A percentile compares a stretch with the other conserved stretches of the same genome.
These are phyloP conservation scores for Fusarium subtropicale DNA, from an alignment of 2,329 filamentous ascomycete species.

Conservation along the genomic window DNA sequence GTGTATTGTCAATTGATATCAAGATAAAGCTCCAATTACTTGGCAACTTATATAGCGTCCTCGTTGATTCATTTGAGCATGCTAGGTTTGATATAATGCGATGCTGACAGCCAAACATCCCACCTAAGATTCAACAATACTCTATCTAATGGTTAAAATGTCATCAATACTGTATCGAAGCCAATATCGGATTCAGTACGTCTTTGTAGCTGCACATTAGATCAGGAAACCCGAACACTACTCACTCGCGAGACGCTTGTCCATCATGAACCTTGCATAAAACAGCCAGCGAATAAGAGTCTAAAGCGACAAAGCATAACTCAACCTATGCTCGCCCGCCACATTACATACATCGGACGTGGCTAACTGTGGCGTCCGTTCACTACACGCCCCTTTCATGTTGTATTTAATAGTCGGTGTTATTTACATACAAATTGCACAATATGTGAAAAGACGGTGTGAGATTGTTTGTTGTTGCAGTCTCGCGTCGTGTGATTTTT, in stretches of 20 bases:
- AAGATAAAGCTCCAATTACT: background rate
- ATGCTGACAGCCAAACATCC: background rate
- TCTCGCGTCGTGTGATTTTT: constrained; percentile 17
- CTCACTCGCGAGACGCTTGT: background rate
- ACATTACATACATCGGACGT: constrained; percentile 1
- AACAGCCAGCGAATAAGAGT: constrained; percentile 6
- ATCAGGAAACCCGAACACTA: background rate
- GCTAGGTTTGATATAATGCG: background rate
- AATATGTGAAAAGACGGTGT: constrained; percentile 41
- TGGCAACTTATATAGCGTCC: background rate
- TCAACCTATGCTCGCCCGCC: background rate
- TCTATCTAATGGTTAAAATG: background rate
- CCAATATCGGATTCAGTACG: background rate
- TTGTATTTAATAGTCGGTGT: background rate
- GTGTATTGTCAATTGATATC: background rate
- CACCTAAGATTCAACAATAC: background rate
- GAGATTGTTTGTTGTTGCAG: constrained; percentile 23
- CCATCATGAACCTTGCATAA: background rate
- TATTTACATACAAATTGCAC: background rate
- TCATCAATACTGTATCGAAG: background rate
- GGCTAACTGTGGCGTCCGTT: constrained; percentile 21
- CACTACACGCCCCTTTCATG: constrained; percentile 10
- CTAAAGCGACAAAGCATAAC: constrained; percentile 1
- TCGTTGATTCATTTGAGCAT: background rate
- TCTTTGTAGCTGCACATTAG: background rate